Evolutionary conservation across 331 rosid genomes (phyloP).

Genomic region (Quercus phellos): DNA sequence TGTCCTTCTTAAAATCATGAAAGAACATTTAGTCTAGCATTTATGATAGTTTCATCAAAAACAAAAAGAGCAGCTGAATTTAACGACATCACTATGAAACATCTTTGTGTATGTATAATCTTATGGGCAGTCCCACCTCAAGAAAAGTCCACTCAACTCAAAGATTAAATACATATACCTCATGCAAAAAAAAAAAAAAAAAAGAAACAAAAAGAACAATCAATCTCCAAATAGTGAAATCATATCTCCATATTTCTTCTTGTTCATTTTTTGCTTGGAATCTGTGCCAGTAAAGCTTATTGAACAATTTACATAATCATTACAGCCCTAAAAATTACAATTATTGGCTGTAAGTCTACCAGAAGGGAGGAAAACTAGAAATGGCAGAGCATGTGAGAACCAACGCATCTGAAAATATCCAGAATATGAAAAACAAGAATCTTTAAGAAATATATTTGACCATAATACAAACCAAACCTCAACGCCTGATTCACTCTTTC

Average conservation of each 20-base stretch:
- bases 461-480: conserved; percentile 58
- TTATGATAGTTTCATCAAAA: not conserved
- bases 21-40: conserved; percentile 29
- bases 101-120: not conserved
- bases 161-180: not conserved
- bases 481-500: conserved; percentile 63
- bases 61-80: conserved; percentile 4
- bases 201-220: not conserved
- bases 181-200: not conserved
- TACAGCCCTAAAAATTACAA: not conserved
- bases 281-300: not conserved
- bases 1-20: conserved; percentile 59
- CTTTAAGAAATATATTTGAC: conserved; percentile 10
- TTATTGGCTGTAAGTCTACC: not conserved
- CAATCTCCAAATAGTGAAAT: conserved; percentile 2
- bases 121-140: not conserved
- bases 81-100: conserved; percentile 2
- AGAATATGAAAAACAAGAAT: not conserved
- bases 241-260: not conserved
- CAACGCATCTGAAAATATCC: conserved; percentile 6
- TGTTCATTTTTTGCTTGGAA: not conserved
- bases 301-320: not conserved
- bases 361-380: conserved; percentile 2
- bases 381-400: conserved; percentile 1
- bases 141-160: not conserved